Evolutionary conservation across 2,329 filamentous ascomycete species (phyloP), one percentile per base, ranked within the genome.

Genomic region (Xylaria sp.): DNA sequence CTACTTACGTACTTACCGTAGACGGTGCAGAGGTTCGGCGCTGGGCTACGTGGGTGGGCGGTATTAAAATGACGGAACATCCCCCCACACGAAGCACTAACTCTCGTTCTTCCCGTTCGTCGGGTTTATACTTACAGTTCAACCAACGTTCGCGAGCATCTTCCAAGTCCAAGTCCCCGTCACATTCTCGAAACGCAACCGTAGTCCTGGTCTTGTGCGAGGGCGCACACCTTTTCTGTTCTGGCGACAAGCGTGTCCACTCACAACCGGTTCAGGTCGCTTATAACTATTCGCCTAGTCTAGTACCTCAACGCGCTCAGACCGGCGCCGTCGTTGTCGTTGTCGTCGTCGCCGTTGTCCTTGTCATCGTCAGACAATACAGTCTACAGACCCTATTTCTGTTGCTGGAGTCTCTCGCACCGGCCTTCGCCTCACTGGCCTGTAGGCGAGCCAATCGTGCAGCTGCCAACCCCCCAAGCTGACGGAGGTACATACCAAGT

Each of bases 11-110:
- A 58, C 51, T 17, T 49, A 33, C 50, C 45, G 57, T 36, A 25
- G 42, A 5, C 44, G 25, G 44, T 44, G 44, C n/a, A n/a, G n/a
- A n/a, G 42, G 54, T 36, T 50, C 54, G 49, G 60, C 39, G 61
- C 55, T 64, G 61, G 50, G 58, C 49, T 61, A 49, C 47, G 55
- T 49, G 29, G 61, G 65, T 50, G 62, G 66, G 63, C 63, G 63
- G 63, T 68, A 68, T 68, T 68, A 68, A 68, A 68, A 39, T 58
- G 54, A 60, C 45, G 63, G 47, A 59, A 63, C 53, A 50, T 33
- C 63, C 54, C 65, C 66, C 66, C 66, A 62, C 66, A 59, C 44
- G 45, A 61, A 38, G 66, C 58, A 29, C 42, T 39, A 27, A 39
- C 20, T 54, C 51, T 63, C 45, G 66, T 65, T 68, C 66, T 68